Evolutionary conservation across 129 eudicot genomes (phyloP).

Genomic region (Logfia minima): DNA sequence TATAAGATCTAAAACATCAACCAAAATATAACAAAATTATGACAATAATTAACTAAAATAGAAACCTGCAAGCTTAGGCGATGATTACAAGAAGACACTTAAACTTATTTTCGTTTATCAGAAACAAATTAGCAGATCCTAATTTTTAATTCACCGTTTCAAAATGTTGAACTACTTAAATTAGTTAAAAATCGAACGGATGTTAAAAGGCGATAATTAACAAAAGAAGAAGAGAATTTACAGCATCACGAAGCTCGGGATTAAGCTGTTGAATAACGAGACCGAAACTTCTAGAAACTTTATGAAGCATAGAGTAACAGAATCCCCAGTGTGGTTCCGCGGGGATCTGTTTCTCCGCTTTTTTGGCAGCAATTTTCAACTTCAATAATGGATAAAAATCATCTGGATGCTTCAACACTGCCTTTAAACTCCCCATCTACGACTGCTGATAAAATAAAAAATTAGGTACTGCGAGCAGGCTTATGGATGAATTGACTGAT

Average conservation of each 20-base stretch:
- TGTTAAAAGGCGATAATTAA: background rate
- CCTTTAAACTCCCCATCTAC: slow-evolving; percentile 73
- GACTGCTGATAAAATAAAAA: background rate
- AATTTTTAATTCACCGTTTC: too few species aligned
- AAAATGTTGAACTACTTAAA: background rate
- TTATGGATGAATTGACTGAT: too few species aligned
- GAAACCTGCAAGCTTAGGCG: background rate
- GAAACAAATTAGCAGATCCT: background rate
- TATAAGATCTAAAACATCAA: background rate
- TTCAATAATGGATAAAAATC: slow-evolving; percentile 78
- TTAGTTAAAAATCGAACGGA: background rate
- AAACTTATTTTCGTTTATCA: background rate
- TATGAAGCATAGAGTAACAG: slow-evolving; percentile 88
- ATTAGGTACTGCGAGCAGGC: background rate
- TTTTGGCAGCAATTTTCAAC: slow-evolving; percentile 70
- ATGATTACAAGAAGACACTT: background rate
- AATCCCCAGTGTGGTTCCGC: slow-evolving; percentile 90
- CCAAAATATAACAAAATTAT: background rate
- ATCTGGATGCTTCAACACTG: slow-evolving; percentile 81
- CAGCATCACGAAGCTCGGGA: slow-evolving; percentile 89
- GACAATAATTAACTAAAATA: too few species aligned
- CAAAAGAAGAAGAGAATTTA: slow-evolving; percentile 25
- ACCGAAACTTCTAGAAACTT: slow-evolving; percentile 91
- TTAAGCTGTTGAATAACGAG: slow-evolving; percentile 94
- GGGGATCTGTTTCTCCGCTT: slow-evolving; percentile 94